A percentile compares a stretch with the other conserved stretches of the same genome.
Evolutionary conservation across 2,329 filamentous ascomycete genomes (phyloP).

Genomic region (Stagonosporopsis vannaccii): DNA sequence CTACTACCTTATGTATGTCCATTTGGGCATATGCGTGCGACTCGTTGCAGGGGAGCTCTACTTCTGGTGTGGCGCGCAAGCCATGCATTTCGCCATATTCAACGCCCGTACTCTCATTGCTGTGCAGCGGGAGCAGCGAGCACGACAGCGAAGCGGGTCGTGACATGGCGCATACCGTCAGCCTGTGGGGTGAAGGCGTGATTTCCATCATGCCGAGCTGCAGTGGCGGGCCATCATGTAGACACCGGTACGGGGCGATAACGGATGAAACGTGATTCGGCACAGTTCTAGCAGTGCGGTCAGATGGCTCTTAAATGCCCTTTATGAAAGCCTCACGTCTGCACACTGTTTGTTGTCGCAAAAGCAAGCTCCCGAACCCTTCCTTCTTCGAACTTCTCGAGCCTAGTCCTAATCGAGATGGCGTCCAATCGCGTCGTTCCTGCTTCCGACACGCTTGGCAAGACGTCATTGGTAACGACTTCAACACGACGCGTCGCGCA

Average conservation of each 20-base stretch:
- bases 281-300: neutral
- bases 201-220: constrained; percentile 24
- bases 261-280: constrained; percentile 10
- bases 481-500: constrained; percentile 38
- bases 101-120: neutral
- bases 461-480: constrained; percentile 16
- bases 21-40: neutral
- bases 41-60: neutral
- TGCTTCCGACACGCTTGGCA: constrained; percentile 22
- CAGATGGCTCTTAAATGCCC: constrained; percentile 15
- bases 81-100: neutral
- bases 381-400: neutral
- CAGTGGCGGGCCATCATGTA: constrained; percentile 8
- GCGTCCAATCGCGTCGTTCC: constrained; percentile 23
- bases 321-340: neutral
- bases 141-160: constrained; percentile 20
- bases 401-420: constrained; percentile 24
- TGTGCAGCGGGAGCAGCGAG: constrained; percentile 17
- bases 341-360: neutral
- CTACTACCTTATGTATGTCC: constrained; percentile 11
- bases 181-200: constrained; percentile 43
- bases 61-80: neutral
- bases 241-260: constrained; percentile 17
- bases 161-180: constrained; percentile 37
- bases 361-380: neutral